phyloP scores from a whole-genome alignment of 306 rosid genomes.

The Dryas alaskensis region DNA sequence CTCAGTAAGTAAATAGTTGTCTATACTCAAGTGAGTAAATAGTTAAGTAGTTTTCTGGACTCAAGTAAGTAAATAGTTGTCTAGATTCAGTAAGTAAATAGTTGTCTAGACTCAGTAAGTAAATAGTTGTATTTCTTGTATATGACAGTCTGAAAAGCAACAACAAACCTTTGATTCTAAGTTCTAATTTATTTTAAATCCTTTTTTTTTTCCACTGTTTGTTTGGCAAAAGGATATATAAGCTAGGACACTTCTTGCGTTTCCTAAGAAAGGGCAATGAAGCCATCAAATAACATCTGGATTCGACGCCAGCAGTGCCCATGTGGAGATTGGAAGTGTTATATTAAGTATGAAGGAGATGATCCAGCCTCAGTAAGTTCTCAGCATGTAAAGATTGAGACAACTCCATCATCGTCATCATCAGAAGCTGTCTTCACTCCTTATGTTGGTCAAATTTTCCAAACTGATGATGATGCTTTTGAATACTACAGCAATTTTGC shows the following conservation, averaged over 20 bases:
- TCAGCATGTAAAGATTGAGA: conserved; percentile 40
- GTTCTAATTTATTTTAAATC: background rate
- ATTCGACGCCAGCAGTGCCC: conserved; percentile 61
- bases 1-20: no score
- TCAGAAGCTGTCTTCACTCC: conserved; percentile 60
- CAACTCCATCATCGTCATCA: conserved; percentile 30
- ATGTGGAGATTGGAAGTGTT: conserved; percentile 75
- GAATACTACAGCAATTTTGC: conserved; percentile 65
- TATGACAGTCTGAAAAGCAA: background rate
- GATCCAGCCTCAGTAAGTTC: conserved; percentile 42
- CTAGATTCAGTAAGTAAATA: no score
- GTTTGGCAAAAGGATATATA: conserved; percentile 2
- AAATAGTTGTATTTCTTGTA: background rate
- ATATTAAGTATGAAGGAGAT: conserved; percentile 53
- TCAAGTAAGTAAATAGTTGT: background rate
- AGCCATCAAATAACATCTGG: conserved; percentile 55
- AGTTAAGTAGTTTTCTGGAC: no score
- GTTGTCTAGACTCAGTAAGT: no score
- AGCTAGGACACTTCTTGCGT: background rate
- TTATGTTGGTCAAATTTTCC: conserved; percentile 67
- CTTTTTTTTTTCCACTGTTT: background rate
- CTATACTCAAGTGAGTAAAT: no score
- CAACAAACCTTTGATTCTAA: background rate
- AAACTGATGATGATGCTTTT: conserved; percentile 60
- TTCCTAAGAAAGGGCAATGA: conserved; percentile 32